Conservation (phyloP, 164 flowering plant species). For the Sextonia rubra region DNA sequence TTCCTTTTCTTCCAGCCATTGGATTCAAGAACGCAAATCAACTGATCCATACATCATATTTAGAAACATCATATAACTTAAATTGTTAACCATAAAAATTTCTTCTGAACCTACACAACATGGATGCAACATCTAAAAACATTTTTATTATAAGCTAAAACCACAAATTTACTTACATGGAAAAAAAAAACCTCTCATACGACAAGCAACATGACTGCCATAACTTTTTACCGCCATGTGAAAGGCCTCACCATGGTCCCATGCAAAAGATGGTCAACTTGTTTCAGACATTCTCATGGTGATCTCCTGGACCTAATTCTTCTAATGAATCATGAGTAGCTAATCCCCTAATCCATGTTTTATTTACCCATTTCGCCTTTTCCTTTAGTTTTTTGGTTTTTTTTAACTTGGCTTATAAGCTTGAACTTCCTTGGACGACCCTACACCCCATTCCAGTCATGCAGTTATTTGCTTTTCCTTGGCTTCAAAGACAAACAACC, state of each 20-base stretch:
- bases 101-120: neutral
- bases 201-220: neutral
- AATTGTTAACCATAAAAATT: neutral
- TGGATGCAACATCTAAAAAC: neutral
- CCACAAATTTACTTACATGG: neutral
- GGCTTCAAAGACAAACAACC: slow-evolving; percentile 5
- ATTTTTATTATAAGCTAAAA: neutral
- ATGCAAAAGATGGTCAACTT: slow-evolving; percentile 3
- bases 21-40: too few relatives aligned
- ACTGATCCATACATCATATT: neutral
- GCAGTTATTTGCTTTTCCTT: slow-evolving; percentile 2
- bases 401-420: slow-evolving; percentile 4
- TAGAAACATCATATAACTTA: too few relatives aligned
- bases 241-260: neutral
- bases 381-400: neutral
- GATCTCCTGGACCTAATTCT: neutral
- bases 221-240: neutral
- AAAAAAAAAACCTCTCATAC: neutral
- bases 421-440: neutral
- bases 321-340: neutral
- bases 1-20: too few relatives aligned
- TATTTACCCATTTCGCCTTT: neutral
- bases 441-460: neutral
- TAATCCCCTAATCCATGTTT: neutral
- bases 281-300: neutral